Evolutionary conservation across 371 early-diverging fungal genomes (phyloP), one percentile per base, ranked within the genome.

Genomic region (Lichtheimia corymbifera): DNA sequence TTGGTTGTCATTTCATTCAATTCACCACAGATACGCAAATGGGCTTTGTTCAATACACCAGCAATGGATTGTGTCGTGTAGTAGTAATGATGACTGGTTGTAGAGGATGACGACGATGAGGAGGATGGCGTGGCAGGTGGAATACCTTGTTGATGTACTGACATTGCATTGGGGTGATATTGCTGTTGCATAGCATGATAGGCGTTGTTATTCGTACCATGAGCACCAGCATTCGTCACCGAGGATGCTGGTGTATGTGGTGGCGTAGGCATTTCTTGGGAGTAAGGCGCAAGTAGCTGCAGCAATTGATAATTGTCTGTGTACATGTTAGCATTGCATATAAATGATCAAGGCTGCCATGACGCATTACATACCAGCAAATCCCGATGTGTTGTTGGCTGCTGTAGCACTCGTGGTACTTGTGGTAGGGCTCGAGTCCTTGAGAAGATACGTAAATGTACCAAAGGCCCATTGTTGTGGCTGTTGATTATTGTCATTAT

Each of bases 1-100:
- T 85, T 72, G 41, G 68, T 57, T 7, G 76, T 70, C 82, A 90
- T 89, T 43, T 83, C 82, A 43, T 78, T 72, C 67, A 87, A 73
- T 63, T 90, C 81, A 45, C 83, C 88, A 35, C 83, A 74, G 53
- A 90, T 82, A 58, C 79, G 75, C 20, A 91, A 74, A 59, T 84
- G 87, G 9, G 90, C 89, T 68, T 89, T 87, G 76, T 85, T 88
- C 24, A 88, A 75, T 51, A 88, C 67, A 44, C 80, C 77, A 0
- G 80, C 81, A 47, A 85, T 84, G 15, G 73, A 18, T 47, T 47
- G 47, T 18, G 47, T 47, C 18, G 47, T 47, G 75, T 53, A 30
- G 20, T 53, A 30, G 27, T 28, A 53, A 28, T 28, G 50, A 41
- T 50, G 51, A 40, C 42, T 53, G 43, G 43, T 40, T n/a, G 53